Base-by-base conservation (phyloP, 2,329 filamentous ascomycete species). In the Verticillium tricorpus region DNA sequence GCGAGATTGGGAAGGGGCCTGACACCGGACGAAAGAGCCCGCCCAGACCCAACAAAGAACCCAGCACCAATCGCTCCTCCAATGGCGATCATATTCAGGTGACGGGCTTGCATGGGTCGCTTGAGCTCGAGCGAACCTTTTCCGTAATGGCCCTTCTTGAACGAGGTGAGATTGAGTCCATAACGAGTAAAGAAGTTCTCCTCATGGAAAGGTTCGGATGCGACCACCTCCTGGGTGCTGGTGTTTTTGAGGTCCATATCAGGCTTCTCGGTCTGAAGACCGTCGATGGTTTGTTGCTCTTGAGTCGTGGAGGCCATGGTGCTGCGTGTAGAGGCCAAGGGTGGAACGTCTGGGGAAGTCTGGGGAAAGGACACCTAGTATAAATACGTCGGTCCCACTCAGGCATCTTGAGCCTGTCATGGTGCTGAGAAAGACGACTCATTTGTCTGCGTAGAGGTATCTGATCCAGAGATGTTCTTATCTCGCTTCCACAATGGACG, bases 61-160 rank as follows among this genome's bases (percentile, higher is more conserved):
- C 84, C 84, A 70, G 84, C 84, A 72, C 84, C 84, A 60, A 87
- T 87, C 31, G 83, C 7, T 28, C 63, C 50, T 60, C 83, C 83
- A 61, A 86, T 85, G 68, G 83, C 82, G 72, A 86, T 86, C 84
- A 86, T 86, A 73, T 87, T 81, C 66, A 87, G 73, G 72, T 87
- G 84, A 65, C 84, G 81, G 59, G 78, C 76, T 76, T 83, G 82
- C 77, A 87, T 82, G 67, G 74, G 71, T 56, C 76, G 74, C 65
- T 80, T 76, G 56, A 81, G 71, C 67, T 80, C 71, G 37, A 60
- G 19, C 12, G 56, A 39, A 32, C 64, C 65, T 5, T 56, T 60
- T 19, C 59, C 62, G 25, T 35, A 39, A 14, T 65, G 40, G 12
- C 40, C 40, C 40, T 50, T 50, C 9, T 50, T 50, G 40, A 50